Base-by-base conservation (phyloP, 768 basidiomycete species). In the Tricholoma matsutake region DNA sequence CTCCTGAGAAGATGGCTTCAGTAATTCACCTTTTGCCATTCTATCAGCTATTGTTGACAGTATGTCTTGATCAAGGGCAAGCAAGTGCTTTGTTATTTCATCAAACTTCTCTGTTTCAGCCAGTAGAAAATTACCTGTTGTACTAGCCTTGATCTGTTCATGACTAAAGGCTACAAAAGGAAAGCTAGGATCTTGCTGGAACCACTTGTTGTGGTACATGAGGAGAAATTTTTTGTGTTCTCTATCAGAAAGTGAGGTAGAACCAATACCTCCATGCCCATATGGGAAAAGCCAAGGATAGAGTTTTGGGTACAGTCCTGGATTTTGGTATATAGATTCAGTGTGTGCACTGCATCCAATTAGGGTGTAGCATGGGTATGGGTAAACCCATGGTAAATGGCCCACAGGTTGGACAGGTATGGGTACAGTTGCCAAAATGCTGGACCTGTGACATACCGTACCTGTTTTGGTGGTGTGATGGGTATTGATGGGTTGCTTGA, bases 261-360 rank as follows among this genome's bases (percentile, higher is more conserved):
- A 53, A n/a, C n/a, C n/a, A n/a, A n/a, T n/a, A n/a, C n/a, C n/a
- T n/a, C n/a, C n/a, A n/a, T n/a, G 20, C 1, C 79, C 77, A 68
- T 78, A 79, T 6, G 75, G 78, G 69, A 75, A 79, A 1, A 79
- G 60, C 76, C 77, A 79, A 0, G 76, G 76, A 65, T 74, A 73
- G 69, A 77, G 73, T 11, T 65, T 61, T 1, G 77, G 73, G 66
- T 73, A 79, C 3, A 76, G 61, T 13, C 67, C 53, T 8, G 72
- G 67, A 57, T 80, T 79, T 6, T 72, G 54, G 34, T 64, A 72
- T 11, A 70, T 67, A 7, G 71, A 66, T 20, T 68, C 59, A 4
- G 70, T 64, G 11, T 59, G 8, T 1, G 35, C 25, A 6, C 32
- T 35, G 34, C 67, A 67, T 5, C 69, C 70, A 20, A 73, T 63